Evolutionary conservation across 2,329 filamentous ascomycete genomes (phyloP).

Genomic region (Ceratocystis cacaofunesta): DNA sequence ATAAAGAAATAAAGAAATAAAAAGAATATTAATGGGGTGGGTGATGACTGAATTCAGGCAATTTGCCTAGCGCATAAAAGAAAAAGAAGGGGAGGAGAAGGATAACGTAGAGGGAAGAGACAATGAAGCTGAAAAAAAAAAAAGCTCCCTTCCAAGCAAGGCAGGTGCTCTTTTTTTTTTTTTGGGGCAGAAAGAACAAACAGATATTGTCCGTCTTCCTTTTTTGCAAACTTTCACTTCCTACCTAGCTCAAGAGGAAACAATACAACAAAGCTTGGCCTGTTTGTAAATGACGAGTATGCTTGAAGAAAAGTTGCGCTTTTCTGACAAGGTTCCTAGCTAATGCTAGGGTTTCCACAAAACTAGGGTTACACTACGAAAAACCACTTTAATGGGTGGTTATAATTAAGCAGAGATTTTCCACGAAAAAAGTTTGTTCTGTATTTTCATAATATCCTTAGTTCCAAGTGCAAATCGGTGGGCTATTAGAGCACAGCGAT

Average conservation of each 20-base stretch:
- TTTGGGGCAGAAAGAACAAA: background rate
- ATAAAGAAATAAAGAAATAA: background rate
- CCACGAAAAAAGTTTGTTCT: slow-evolving; percentile 9
- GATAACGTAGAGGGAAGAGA: background rate
- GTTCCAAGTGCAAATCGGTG: background rate
- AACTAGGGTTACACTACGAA: background rate
- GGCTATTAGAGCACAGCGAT: background rate
- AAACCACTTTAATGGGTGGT: too few relatives aligned
- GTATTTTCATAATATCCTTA: slow-evolving; percentile 8
- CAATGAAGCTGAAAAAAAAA: background rate
- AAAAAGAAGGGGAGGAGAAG: background rate
- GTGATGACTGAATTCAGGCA: background rate
- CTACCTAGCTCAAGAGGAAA: background rate
- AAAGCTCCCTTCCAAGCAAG: background rate
- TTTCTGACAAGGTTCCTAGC: too few relatives aligned
- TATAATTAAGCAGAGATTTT: background rate
- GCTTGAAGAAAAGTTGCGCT: too few relatives aligned
- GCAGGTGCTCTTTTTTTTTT: background rate
- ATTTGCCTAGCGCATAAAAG: background rate
- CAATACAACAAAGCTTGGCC: too few relatives aligned
- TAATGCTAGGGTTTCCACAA: too few relatives aligned
- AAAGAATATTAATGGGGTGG: background rate
- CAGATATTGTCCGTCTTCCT: background rate
- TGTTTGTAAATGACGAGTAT: too few relatives aligned
- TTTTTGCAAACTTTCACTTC: background rate